Percentiles rank a stretch among this genome's conserved stretches.
Conservation (phyloP, 2,329 filamentous ascomycete species). For the Daldinia eschscholtzii region DNA sequence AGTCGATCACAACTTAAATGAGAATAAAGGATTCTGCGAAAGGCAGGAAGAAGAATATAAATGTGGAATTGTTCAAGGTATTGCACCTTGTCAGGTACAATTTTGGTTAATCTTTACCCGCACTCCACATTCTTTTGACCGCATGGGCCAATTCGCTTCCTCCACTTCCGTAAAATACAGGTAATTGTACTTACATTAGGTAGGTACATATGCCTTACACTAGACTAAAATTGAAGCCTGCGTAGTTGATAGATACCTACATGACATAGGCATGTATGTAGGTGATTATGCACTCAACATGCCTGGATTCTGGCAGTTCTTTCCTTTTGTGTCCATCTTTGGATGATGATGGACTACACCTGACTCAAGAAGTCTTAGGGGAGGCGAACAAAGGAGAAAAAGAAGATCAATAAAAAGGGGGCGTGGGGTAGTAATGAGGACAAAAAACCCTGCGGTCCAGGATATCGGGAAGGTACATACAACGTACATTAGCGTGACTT, state of each 20-base stretch:
- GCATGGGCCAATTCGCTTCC: slow-evolving; percentile 17
- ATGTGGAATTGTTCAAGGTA: slow-evolving; percentile 3
- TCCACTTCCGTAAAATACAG: slow-evolving; percentile 4
- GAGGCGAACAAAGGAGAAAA: slow-evolving; percentile 34
- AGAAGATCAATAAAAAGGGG: slow-evolving; percentile 13
- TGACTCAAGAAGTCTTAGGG: slow-evolving; percentile 33
- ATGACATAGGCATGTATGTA: neutral
- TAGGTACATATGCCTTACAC: neutral
- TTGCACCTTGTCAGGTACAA: slow-evolving; percentile 20
- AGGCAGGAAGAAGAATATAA: slow-evolving; percentile 3
- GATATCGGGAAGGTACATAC: slow-evolving; percentile 22
- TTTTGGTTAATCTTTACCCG: slow-evolving; percentile 17
- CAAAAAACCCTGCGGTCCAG: slow-evolving; percentile 20
- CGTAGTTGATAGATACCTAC: neutral
- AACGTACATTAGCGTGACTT: slow-evolving; percentile 8
- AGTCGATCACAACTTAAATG: slow-evolving; percentile 32
- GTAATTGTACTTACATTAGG: too few relatives aligned
- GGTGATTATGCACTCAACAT: neutral
- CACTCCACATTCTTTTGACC: slow-evolving; percentile 18
- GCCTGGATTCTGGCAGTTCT: slow-evolving; percentile 17
- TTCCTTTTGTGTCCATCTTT: slow-evolving; percentile 23
- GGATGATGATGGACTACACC: slow-evolving; percentile 10
- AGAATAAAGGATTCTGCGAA: slow-evolving; percentile 20
- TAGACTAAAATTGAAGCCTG: slow-evolving; percentile 10
- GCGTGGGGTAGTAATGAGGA: slow-evolving; percentile 7